Evolutionary conservation across 306 rosid genomes (phyloP).

Genomic region (Pterocarpus macrocarpus): DNA sequence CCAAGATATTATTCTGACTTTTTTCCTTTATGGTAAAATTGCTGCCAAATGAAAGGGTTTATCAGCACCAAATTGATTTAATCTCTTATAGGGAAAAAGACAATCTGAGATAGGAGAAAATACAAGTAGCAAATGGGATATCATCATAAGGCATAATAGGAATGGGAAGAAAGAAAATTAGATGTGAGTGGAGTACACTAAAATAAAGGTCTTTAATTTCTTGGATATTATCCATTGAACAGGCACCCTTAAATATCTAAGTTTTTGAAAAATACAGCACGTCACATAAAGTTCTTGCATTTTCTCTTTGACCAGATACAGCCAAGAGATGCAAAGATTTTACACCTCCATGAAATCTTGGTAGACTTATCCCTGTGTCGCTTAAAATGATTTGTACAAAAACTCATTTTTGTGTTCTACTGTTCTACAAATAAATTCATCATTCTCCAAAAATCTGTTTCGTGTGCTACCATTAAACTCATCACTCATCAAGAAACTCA

Average conservation of each 20-base stretch:
- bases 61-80: constrained; percentile 32
- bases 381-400: not conserved
- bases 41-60: constrained; percentile 27
- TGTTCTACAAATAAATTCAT: not conserved
- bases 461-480: not conserved
- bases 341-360: not conserved
- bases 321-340: constrained; percentile 2
- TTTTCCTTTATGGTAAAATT: constrained; percentile 40
- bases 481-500: not conserved
- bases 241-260: not conserved
- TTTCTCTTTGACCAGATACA: constrained; percentile 9
- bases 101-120: constrained; percentile 31
- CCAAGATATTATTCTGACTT: constrained; percentile 48
- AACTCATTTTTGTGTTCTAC: not conserved
- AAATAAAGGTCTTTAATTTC: not conserved
- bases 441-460: constrained; percentile 4
- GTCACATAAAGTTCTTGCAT: not conserved
- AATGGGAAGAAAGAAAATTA: constrained; percentile 22
- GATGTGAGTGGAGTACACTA: not conserved
- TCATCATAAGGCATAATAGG: not conserved
- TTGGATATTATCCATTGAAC: constrained; percentile 20
- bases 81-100: not conserved
- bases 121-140: constrained; percentile 10
- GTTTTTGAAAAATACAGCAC: constrained; percentile 1
- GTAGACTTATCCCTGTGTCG: not conserved